Conservation (phyloP, 2,329 filamentous ascomycete genomes). For the Emergomyces pasteurianus region DNA sequence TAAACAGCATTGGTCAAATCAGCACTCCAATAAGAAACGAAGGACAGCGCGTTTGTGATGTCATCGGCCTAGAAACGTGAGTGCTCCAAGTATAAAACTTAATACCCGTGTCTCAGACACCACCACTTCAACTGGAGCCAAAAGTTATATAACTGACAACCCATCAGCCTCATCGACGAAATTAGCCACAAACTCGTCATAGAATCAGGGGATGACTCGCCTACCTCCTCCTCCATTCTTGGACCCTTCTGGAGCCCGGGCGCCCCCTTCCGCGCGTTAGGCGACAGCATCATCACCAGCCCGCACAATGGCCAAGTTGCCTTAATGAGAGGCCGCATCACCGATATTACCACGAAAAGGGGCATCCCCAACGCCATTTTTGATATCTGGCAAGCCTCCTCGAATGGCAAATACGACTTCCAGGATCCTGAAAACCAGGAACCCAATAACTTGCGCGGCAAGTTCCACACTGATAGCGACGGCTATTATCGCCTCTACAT, state of each 20-base stretch:
- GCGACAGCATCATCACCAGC: constrained; percentile 55
- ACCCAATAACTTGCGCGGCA: constrained; percentile 64
- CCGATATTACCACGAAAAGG: constrained; percentile 52
- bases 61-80: constrained; percentile 56
- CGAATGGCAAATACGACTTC: constrained; percentile 67
- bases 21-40: constrained; percentile 53
- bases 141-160: no score
- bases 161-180: constrained; percentile 55
- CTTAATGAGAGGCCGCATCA: constrained; percentile 58
- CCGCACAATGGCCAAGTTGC: constrained; percentile 47
- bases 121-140: no score
- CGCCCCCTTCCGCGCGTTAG: constrained; percentile 58
- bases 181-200: constrained; percentile 59
- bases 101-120: constrained; percentile 16
- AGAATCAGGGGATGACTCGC: constrained; percentile 46
- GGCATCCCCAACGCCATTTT: constrained; percentile 57
- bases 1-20: constrained; percentile 62
- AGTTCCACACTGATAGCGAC: constrained; percentile 58
- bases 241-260: constrained; percentile 69
- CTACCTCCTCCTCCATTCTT: constrained; percentile 65
- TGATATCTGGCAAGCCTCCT: constrained; percentile 66
- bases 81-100: constrained; percentile 10
- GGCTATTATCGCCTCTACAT: constrained; percentile 65
- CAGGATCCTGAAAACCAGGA: constrained; percentile 60
- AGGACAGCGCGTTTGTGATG: constrained; percentile 59